Percentiles rank a stretch among this genome's conserved stretches.
These are phyloP conservation scores for Juglanconis oblonga DNA, from an alignment of 2,329 filamentous ascomycete genomes.

Conservation along the genomic window DNA sequence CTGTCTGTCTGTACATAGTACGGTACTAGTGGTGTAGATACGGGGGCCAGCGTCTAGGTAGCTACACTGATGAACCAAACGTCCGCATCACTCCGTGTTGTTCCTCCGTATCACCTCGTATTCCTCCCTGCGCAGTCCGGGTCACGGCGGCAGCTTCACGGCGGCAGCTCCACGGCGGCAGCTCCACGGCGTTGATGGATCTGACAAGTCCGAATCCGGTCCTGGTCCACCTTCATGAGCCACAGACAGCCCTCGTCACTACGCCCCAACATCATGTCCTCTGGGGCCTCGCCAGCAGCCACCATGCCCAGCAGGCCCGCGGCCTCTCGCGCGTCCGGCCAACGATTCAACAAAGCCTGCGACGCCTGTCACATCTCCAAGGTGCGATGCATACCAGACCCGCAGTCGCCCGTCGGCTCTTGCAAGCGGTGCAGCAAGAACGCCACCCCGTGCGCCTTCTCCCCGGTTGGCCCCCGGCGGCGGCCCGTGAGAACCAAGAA, in stretches of 20 bases:
- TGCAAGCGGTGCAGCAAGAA: conserved; percentile 18
- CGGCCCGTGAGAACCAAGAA: conserved; percentile 17
- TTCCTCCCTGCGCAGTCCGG: too few species aligned
- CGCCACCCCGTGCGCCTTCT: conserved; percentile 13
- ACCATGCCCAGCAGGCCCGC: background rate
- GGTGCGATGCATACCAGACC: conserved; percentile 14
- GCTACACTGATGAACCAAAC: too few species aligned
- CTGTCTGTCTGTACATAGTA: too few species aligned
- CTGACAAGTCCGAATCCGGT: too few species aligned
- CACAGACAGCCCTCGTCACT: background rate
- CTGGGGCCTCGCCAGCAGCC: background rate
- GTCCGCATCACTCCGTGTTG: too few species aligned
- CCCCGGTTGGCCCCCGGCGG: conserved; percentile 14
- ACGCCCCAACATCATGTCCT: background rate
- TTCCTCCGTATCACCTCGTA: too few species aligned
- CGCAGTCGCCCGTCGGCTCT: conserved; percentile 12
- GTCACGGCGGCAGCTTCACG: too few species aligned
- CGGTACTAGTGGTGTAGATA: too few species aligned
- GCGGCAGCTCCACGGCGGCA: too few species aligned
- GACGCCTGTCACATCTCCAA: conserved; percentile 18
- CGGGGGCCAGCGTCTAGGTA: too few species aligned
- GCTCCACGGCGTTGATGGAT: too few species aligned
- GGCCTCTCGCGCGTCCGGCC: background rate
- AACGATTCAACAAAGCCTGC: conserved; percentile 17
- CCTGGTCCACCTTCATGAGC: too few species aligned